Base-by-base conservation (phyloP, 2,329 filamentous ascomycete genomes). In the Ambrosiella beaveri region DNA sequence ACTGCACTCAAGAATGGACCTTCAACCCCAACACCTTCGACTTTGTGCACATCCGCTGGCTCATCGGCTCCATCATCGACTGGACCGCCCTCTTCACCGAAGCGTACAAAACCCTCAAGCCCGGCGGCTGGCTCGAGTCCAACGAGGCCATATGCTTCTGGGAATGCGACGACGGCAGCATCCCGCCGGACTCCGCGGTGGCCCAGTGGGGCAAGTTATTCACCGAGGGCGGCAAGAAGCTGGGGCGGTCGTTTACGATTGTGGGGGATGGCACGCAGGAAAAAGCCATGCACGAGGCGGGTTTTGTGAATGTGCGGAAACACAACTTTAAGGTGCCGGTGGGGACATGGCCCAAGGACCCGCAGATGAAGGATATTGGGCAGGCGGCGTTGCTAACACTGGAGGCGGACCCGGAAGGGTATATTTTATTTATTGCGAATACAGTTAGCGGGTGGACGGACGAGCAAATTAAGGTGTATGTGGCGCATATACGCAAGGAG, bases 61-160 rank as follows among this genome's bases (percentile, higher is more conserved):
- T 71, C 62, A 65, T 64, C 2, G 66, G 65, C 3, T 64, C 64
- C 37, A 65, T 71, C 38, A 13, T 56, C 13, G 62, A 66, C 38
- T 66, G 63, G 55, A 64, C 63, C 17, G 63, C 61, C 38, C 63
- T 67, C 57, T 63, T 67, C 39, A 15, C 7, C 15, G 8, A 52
- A 17, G 36, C 49, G 13, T 54, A 53, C 39, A 53, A 54, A 1
- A n/a, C 27, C 19, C 65, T 74, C 0, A 67, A 67, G 6, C 72
- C 75, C 0, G 74, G 74, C 1, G 73, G 73, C 3, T 74, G 70
- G 67, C 47, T 73, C 3, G 72, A 74, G 57, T 63, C 71, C 3
- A 68, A 73, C 13, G 75, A 77, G 45, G 47, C 17, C 47, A 68
- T 73, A 7, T 65, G 70, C 17, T 67, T 71, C 2, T 65, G 66